A percentile compares a stretch with the other conserved stretches of the same genome.
These are phyloP conservation scores for Aegilops sharonensis DNA, from an alignment of 176 grass and related monocot species.

Conservation along the genomic window DNA sequence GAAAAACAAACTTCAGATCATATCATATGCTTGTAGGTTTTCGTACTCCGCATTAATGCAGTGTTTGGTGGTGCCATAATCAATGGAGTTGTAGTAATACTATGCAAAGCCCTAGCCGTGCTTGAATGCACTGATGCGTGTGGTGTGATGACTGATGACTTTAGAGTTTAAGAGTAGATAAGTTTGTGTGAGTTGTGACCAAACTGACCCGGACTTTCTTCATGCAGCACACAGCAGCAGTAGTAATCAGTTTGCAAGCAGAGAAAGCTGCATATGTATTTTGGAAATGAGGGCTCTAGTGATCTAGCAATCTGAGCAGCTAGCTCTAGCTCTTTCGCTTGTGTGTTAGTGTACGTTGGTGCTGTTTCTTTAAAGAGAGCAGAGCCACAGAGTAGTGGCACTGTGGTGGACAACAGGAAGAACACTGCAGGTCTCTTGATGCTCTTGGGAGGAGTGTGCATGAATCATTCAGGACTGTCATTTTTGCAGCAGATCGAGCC, in stretches of 20 bases:
- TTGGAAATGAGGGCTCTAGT: slow-evolving; percentile 25
- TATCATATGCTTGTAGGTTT: slow-evolving; percentile 9
- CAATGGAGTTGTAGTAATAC: neutral
- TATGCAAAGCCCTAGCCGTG: neutral
- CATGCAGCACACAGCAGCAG: slow-evolving; percentile 12
- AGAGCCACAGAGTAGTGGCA: slow-evolving; percentile 16
- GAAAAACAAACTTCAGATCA: neutral
- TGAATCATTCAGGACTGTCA: slow-evolving; percentile 13
- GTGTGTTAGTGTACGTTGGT: slow-evolving; percentile 27
- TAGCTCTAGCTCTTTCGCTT: slow-evolving; percentile 17
- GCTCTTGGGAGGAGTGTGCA: slow-evolving; percentile 34
- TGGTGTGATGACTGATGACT: neutral
- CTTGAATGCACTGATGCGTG: slow-evolving; percentile 5
- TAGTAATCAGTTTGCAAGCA: slow-evolving; percentile 20
- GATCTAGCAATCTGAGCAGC: slow-evolving; percentile 10
- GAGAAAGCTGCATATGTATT: slow-evolving; percentile 20
- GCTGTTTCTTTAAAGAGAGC: slow-evolving; percentile 45
- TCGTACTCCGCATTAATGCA: slow-evolving; percentile 2
- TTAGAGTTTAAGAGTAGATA: neutral
- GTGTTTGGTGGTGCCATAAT: slow-evolving; percentile 25
- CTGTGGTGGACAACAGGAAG: slow-evolving; percentile 40
- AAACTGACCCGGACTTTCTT: neutral
- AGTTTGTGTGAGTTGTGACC: slow-evolving; percentile 5
- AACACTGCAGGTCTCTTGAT: slow-evolving; percentile 54
- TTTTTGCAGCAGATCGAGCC: slow-evolving; percentile 16